Conservation (phyloP, 2,329 filamentous ascomycete genomes). For the Zymoseptoria crescenta region DNA sequence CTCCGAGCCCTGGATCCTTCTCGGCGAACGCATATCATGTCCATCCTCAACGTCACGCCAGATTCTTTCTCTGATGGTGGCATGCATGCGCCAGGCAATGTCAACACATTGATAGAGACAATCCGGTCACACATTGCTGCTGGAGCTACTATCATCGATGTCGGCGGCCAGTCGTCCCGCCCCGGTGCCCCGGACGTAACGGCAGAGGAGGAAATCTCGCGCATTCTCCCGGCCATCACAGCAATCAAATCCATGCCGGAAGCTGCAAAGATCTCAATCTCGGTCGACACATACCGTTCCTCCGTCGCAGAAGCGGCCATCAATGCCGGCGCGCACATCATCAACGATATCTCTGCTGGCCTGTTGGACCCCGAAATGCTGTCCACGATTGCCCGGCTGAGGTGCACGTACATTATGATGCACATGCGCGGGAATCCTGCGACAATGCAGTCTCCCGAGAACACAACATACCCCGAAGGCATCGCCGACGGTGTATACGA, state of each 20-base stretch:
- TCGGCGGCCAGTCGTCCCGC: conserved; percentile 88
- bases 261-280: conserved; percentile 60
- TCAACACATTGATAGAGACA: conserved; percentile 46
- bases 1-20: conserved; percentile 50
- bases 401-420: conserved; percentile 77
- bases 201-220: conserved; percentile 63
- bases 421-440: conserved; percentile 85
- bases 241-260: conserved; percentile 62
- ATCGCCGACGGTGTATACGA: conserved; percentile 56
- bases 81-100: conserved; percentile 44
- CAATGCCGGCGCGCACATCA: conserved; percentile 73
- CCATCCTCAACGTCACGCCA: conserved; percentile 87
- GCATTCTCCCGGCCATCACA: conserved; percentile 71
- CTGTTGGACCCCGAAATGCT: conserved; percentile 75
- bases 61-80: conserved; percentile 97
- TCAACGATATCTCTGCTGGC: conserved; percentile 91
- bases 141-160: conserved; percentile 78
- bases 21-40: conserved; percentile 74
- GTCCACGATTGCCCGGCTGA: conserved; percentile 64
- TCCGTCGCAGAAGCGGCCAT: conserved; percentile 70
- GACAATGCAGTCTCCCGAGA: conserved; percentile 63
- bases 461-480: conserved; percentile 55
- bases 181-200: conserved; percentile 64
- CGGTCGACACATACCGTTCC: conserved; percentile 88
- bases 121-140: conserved; percentile 54